These are phyloP conservation scores for Amoebophrya sp. DNA, from an alignment of 169 alveolate species.

Conservation along the genomic window DNA sequence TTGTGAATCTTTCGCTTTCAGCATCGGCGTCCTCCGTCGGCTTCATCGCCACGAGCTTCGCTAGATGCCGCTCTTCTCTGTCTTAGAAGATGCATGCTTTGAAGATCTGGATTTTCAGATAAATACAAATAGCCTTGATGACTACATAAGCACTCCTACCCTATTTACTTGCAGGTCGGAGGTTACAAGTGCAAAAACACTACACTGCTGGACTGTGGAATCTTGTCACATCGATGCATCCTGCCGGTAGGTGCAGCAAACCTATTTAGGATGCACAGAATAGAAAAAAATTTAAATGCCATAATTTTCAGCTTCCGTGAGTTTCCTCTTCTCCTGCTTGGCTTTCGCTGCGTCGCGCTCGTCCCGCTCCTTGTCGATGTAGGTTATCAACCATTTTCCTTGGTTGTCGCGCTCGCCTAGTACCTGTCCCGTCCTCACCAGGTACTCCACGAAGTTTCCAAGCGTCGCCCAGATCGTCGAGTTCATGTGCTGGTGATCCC, in stretches of 20 bases:
- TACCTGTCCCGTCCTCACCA: neutral
- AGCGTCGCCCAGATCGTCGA: constrained; percentile 80
- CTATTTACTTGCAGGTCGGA: too few relatives aligned
- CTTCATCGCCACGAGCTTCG: neutral
- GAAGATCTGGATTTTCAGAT: too few relatives aligned
- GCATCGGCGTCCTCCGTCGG: neutral
- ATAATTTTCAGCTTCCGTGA: neutral
- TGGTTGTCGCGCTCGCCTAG: neutral
- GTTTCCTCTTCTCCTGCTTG: neutral
- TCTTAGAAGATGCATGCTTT: too few relatives aligned
- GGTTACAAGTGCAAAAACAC: too few relatives aligned
- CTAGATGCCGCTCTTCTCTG: neutral
- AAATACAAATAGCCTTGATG: too few relatives aligned
- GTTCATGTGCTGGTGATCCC: constrained; percentile 75
- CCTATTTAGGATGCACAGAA: too few relatives aligned
- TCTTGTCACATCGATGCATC: too few relatives aligned
- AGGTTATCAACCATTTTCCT: neutral
- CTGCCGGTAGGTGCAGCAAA: too few relatives aligned
- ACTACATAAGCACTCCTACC: too few relatives aligned
- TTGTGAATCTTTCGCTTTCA: neutral
- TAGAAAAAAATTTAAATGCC: too few relatives aligned
- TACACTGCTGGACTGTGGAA: too few relatives aligned
- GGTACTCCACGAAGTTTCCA: constrained; percentile 61
- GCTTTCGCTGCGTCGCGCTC: neutral
- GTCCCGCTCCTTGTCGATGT: neutral